Base-by-base conservation (phyloP, 2,329 filamentous ascomycete species). In the Hypoxylon sp. region DNA sequence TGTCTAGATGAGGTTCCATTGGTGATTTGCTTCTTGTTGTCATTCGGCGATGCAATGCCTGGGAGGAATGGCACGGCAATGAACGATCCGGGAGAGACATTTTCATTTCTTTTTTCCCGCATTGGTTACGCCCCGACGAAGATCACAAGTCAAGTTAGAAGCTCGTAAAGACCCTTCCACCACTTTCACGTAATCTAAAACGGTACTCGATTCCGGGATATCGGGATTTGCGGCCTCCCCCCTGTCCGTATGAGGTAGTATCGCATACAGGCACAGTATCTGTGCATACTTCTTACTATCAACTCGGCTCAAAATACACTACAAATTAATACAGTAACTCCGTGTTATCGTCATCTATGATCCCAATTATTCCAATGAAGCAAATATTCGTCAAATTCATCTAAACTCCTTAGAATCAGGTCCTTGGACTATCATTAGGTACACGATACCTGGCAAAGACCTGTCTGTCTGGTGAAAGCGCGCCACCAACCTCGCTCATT, bases 331-430 rank as follows among this genome's bases (percentile, higher is more conserved):
- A 25, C 16, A 41, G 16, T 14, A 47, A 34, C 34, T 45, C 48
- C 47, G 53, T 39, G 39, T 32, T 55, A 41, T 53, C 53, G 34
- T 63, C 47, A 58, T 63, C 53, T 63, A 58, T 53, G 32, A 56
- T 51, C 45, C 29, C 19, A 53, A 41, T 29, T 25, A 41, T 29
- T 19, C 32, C 21, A 39, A 37, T 21, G 5, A 37, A 37, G 5
- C 30, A 25, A 27, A 47, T n/a, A 7, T 47, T 63, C 47, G n/a
- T 57, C 47, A 57, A 57, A 25, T 41, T 52, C 47, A 21, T 34
- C 29, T 41, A n/a, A 39, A n/a, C 25, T 14, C 29, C 25, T 25
- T 41, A 41, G 29, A 51, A 34, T 29, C 50, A 34, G n/a, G 14
- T 27, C 27, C 30, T 37, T 41, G 3, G 21, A 41, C 7, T 41